A percentile compares a stretch with the other conserved stretches of the same genome.
Conservation (phyloP, 257 asterid genomes). For the Primulina tabacum region DNA sequence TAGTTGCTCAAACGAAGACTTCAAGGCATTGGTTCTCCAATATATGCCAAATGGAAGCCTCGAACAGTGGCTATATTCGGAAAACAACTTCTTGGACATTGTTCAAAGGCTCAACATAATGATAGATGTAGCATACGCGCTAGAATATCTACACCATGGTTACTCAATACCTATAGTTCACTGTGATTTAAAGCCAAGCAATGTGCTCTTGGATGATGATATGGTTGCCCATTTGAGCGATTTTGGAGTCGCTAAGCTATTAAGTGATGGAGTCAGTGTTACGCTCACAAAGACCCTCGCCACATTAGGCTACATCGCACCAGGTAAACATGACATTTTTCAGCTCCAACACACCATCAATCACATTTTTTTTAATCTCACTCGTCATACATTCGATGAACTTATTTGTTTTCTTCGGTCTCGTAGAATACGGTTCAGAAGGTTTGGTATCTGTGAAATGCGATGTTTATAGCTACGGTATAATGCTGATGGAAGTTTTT, state of each 20-base stretch:
- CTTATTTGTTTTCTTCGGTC: neutral
- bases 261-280: constrained; percentile 7
- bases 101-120: constrained; percentile 13
- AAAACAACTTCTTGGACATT: constrained; percentile 18
- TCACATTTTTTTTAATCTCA: neutral
- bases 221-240: constrained; percentile 37
- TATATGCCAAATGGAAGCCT: constrained; percentile 38
- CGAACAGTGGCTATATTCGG: constrained; percentile 28
- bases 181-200: constrained; percentile 34
- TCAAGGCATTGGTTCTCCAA: constrained; percentile 31
- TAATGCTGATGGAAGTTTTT: constrained; percentile 33
- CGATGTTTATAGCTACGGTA: constrained; percentile 35
- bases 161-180: neutral
- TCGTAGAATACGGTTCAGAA: constrained; percentile 29
- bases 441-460: constrained; percentile 23
- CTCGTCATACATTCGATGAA: too few relatives aligned
- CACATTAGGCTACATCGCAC: constrained; percentile 27
- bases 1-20: constrained; percentile 23
- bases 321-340: constrained; percentile 19
- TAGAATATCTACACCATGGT: too few relatives aligned
- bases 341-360: neutral
- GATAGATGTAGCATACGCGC: too few relatives aligned
- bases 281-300: constrained; percentile 30
- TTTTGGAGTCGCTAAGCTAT: constrained; percentile 31
- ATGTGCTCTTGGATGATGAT: constrained; percentile 28